Conservation (phyloP, 805 yeast species). For the Schwanniomyces yamadae region DNA sequence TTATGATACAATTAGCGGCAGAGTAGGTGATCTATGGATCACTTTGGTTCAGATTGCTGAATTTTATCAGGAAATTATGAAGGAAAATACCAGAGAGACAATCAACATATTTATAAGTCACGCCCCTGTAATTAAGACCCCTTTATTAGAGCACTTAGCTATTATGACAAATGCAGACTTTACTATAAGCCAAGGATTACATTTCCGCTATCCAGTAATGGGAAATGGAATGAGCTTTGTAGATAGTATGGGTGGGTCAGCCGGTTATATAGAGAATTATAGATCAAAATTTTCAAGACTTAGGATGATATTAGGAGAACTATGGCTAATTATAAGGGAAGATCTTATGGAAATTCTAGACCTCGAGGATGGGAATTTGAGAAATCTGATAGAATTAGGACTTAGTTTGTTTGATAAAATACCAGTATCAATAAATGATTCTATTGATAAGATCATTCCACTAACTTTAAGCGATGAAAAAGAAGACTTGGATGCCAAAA, state of each 20-base stretch:
- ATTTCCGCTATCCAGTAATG: constrained; percentile 66
- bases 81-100: constrained; percentile 28
- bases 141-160: constrained; percentile 65
- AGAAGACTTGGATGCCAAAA: constrained; percentile 24
- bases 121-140: constrained; percentile 70
- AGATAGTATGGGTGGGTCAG: constrained; percentile 44
- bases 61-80: constrained; percentile 30
- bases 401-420: constrained; percentile 61
- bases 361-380: constrained; percentile 35
- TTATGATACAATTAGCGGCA: constrained; percentile 20
- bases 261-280: constrained; percentile 53
- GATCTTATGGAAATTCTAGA: constrained; percentile 46
- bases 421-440: constrained; percentile 44
- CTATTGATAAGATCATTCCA: constrained; percentile 43
- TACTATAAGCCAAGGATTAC: constrained; percentile 70
- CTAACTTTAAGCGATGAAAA: constrained; percentile 33
- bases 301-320: constrained; percentile 57
- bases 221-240: constrained; percentile 66
- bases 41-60: constrained; percentile 71
- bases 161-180: constrained; percentile 67
- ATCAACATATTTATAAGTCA: constrained; percentile 65
- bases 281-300: constrained; percentile 61
- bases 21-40: constrained; percentile 67
- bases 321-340: constrained; percentile 61
- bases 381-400: constrained; percentile 52